Percentiles rank a stretch among this genome's conserved stretches.
Evolutionary conservation across 345 rosid genomes (phyloP).

Genomic region (Excoecaria cochinchinensis): DNA sequence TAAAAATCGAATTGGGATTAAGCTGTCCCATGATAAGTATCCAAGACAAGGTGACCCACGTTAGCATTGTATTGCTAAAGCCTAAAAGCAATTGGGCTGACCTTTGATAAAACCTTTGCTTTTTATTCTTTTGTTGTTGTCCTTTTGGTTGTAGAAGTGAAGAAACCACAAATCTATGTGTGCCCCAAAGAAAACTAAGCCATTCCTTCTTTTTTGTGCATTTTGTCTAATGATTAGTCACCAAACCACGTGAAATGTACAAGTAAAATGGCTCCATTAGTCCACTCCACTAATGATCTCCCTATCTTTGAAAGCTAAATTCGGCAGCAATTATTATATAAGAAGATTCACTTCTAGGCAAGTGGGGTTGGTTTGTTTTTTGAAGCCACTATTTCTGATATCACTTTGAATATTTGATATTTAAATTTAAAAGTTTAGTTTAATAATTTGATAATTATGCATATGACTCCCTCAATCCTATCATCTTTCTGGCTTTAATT

Average conservation of each 20-base stretch:
- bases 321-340: conserved; percentile 24
- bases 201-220: conserved; percentile 15
- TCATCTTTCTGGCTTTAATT: not conserved
- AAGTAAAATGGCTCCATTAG: conserved; percentile 15
- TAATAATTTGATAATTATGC: conserved; percentile 19
- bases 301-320: conserved; percentile 1
- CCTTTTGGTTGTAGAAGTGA: conserved; percentile 5
- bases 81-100: conserved; percentile 16
- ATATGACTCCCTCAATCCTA: not conserved
- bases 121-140: conserved; percentile 24
- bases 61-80: not conserved
- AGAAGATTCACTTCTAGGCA: conserved; percentile 23
- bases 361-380: conserved; percentile 14
- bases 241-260: conserved; percentile 34
- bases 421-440: conserved; percentile 7
- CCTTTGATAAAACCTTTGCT: conserved; percentile 22
- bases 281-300: conserved; percentile 26
- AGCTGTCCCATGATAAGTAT: not conserved
- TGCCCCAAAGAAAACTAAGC: conserved; percentile 7
- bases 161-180: not conserved
- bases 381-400: conserved; percentile 25
- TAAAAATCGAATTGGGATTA: too few species aligned
- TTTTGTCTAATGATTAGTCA: conserved; percentile 44
- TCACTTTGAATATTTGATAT: not conserved
- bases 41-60: conserved; percentile 27